Percentiles rank a stretch among this genome's conserved stretches.
Evolutionary conservation across 2,329 filamentous ascomycete genomes (phyloP).

Genomic region (Monosporascus sp.): DNA sequence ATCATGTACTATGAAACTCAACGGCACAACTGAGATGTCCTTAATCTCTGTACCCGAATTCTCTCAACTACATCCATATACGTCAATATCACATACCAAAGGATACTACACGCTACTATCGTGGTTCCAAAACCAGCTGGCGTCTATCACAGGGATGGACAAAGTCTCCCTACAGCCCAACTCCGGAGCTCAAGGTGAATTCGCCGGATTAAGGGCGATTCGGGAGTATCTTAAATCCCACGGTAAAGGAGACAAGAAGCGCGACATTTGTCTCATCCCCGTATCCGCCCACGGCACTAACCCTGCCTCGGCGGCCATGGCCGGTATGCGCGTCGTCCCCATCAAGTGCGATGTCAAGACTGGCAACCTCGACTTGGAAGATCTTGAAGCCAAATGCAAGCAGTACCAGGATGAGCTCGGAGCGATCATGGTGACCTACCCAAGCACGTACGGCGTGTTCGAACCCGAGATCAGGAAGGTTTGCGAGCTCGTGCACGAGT

Average conservation of each 20-base stretch:
- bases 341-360: constrained; percentile 85
- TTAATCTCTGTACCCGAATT: constrained; percentile 74
- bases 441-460: constrained; percentile 91
- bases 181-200: constrained; percentile 93
- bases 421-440: constrained; percentile 96
- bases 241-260: constrained; percentile 56
- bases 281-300: constrained; percentile 96
- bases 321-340: constrained; percentile 87
- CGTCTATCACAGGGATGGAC: constrained; percentile 82
- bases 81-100: constrained; percentile 54
- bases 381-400: constrained; percentile 83
- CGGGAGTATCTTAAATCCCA: constrained; percentile 73
- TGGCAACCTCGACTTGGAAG: constrained; percentile 82
- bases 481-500: constrained; percentile 76
- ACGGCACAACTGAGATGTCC: constrained; percentile 89
- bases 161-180: constrained; percentile 90
- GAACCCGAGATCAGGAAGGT: constrained; percentile 84
- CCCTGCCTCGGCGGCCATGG: constrained; percentile 91
- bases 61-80: constrained; percentile 76
- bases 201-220: constrained; percentile 83
- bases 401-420: constrained; percentile 80
- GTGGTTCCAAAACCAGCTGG: constrained; percentile 69
- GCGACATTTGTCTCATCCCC: constrained; percentile 90
- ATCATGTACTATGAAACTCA: constrained; percentile 98
- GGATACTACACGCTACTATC: constrained; percentile 68